A percentile compares a stretch with the other conserved stretches of the same genome.
phyloP scores from a whole-genome alignment of 441 rosid genomes.

The Pelargonium cotyledonis region DNA sequence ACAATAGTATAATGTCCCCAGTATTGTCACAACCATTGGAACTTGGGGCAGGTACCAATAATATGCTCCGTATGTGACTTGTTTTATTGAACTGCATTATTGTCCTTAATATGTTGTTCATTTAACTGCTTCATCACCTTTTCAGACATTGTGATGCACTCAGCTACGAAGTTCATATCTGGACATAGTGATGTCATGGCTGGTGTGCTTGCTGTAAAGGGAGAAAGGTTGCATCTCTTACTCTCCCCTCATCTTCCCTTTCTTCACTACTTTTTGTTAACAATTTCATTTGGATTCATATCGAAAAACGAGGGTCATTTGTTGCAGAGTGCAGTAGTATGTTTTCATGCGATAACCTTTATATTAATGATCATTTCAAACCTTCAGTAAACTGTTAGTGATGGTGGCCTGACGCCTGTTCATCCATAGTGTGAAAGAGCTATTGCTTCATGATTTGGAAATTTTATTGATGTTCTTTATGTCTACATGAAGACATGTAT shows the following conservation, averaged over 20 bases:
- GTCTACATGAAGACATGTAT: too few species aligned
- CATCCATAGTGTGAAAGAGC: neutral
- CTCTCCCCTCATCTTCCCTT: neutral
- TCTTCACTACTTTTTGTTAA: too few species aligned
- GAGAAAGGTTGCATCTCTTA: conserved; percentile 53
- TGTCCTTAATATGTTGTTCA: neutral
- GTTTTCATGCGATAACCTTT: neutral
- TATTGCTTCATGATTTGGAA: neutral
- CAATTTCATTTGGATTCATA: neutral
- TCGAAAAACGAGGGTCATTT: neutral
- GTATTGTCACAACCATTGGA: conserved; percentile 76
- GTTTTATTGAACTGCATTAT: conserved; percentile 3
- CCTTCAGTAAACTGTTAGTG: neutral
- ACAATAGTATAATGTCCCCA: conserved; percentile 92
- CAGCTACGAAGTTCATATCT: conserved; percentile 86
- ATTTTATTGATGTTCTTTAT: too few species aligned
- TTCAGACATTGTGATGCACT: conserved; percentile 92
- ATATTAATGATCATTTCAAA: too few species aligned
- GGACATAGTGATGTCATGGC: conserved; percentile 97
- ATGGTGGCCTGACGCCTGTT: neutral
- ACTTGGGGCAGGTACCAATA: conserved; percentile 74
- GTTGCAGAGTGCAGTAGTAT: neutral
- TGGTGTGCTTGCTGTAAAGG: conserved; percentile 86
- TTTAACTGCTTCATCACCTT: conserved; percentile 18
- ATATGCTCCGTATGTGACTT: neutral